phyloP scores from a whole-genome alignment of 2,329 filamentous ascomycete genomes.

The Pestalotiopsis sp. region DNA sequence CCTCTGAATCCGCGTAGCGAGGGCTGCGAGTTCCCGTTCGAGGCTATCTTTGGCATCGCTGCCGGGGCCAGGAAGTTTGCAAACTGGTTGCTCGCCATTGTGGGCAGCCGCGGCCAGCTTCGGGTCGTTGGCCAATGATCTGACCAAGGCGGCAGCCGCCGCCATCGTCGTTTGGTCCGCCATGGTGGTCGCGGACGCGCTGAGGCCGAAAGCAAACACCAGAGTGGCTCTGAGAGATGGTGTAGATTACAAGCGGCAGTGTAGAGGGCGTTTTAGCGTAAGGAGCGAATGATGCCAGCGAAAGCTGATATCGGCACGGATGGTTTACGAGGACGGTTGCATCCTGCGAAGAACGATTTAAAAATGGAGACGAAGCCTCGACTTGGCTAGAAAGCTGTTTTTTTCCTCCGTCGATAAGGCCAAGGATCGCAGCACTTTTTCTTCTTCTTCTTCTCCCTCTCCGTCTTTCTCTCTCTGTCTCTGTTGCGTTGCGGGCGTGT shows the following conservation, averaged over 20 bases:
- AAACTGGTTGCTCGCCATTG: conserved; percentile 48
- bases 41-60: conserved; percentile 76
- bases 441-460: neutral
- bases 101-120: conserved; percentile 42
- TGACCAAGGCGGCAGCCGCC: conserved; percentile 57
- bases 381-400: neutral
- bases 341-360: conserved; percentile 1
- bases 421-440: neutral
- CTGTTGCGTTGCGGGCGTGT: neutral
- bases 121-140: conserved; percentile 51
- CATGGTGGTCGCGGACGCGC: conserved; percentile 35
- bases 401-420: neutral
- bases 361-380: neutral
- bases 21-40: conserved; percentile 80
- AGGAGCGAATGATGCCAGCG: conserved; percentile 15
- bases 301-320: conserved; percentile 11
- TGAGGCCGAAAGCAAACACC: neutral
- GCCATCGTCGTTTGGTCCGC: conserved; percentile 58
- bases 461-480: neutral
- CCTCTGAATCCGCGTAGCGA: conserved; percentile 77
- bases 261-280: neutral
- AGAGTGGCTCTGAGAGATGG: neutral
- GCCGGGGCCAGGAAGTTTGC: conserved; percentile 78
- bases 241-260: neutral
- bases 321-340: conserved; percentile 11